A percentile compares a stretch with the other conserved stretches of the same genome.
phyloP scores from a whole-genome alignment of 495 filamentous ascomycete species.

The Penicillium manginii region DNA sequence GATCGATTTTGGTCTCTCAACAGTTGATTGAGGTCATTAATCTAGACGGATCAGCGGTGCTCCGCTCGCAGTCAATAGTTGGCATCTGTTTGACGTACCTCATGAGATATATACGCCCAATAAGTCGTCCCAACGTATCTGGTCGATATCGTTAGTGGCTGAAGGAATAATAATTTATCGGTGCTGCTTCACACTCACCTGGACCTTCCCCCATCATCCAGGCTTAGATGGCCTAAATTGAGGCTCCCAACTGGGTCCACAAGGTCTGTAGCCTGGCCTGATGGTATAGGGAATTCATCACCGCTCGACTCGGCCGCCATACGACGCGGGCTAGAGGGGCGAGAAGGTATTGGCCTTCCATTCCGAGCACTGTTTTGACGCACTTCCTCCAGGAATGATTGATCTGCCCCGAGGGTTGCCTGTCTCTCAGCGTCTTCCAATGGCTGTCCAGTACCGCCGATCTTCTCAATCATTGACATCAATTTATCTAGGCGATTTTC shows the following conservation, averaged over 20 bases:
- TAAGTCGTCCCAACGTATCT: slow-evolving; percentile 58
- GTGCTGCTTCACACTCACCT: slow-evolving; percentile 32
- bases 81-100: slow-evolving; percentile 30
- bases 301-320: slow-evolving; percentile 38
- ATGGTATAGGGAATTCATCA: slow-evolving; percentile 52
- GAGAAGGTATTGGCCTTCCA: slow-evolving; percentile 21
- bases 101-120: slow-evolving; percentile 56
- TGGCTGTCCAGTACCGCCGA: slow-evolving; percentile 39
- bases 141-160: not conserved
- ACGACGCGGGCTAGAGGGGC: slow-evolving; percentile 41
- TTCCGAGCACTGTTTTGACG: slow-evolving; percentile 20
- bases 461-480: slow-evolving; percentile 49
- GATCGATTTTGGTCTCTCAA: slow-evolving; percentile 48
- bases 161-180: not conserved
- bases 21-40: slow-evolving; percentile 53
- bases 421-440: slow-evolving; percentile 31
- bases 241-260: slow-evolving; percentile 50
- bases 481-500: slow-evolving; percentile 50
- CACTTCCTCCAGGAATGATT: slow-evolving; percentile 21
- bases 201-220: slow-evolving; percentile 51
- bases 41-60: slow-evolving; percentile 26
- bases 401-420: slow-evolving; percentile 26
- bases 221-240: slow-evolving; percentile 51
- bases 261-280: slow-evolving; percentile 48
- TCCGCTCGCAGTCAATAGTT: not conserved